These are phyloP conservation scores for Xylaria sp. DNA, from an alignment of 495 filamentous ascomycete species.

Conservation along the genomic window DNA sequence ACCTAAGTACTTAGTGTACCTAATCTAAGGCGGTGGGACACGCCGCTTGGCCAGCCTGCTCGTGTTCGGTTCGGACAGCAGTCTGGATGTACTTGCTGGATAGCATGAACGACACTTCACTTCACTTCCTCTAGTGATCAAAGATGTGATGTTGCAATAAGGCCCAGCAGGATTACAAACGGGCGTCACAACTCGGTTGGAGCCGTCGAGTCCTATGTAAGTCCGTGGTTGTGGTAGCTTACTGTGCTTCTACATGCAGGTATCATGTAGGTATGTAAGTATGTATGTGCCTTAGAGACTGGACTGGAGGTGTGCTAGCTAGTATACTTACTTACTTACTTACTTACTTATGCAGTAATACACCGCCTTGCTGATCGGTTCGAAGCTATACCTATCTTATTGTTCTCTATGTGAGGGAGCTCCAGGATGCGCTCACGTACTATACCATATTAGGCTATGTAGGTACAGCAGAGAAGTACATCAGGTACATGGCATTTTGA, in stretches of 20 bases:
- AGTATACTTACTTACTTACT: too few relatives aligned
- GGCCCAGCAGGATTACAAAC: background rate
- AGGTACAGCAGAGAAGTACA: too few relatives aligned
- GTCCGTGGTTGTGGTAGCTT: constrained; percentile 1
- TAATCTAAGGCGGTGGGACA: background rate
- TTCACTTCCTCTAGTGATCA: background rate
- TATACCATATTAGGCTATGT: background rate
- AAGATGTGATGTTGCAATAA: background rate
- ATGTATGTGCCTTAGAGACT: background rate
- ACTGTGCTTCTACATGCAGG: constrained; percentile 3
- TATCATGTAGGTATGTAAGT: background rate
- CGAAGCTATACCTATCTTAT: constrained; percentile 10
- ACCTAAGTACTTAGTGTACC: background rate
- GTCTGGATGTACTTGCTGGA: background rate
- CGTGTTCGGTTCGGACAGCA: too few relatives aligned
- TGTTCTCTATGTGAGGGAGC: background rate
- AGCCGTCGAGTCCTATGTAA: background rate
- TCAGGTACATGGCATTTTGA: too few relatives aligned
- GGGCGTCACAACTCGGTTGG: background rate
- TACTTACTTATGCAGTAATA: too few relatives aligned
- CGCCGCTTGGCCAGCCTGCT: background rate
- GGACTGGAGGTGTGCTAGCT: background rate
- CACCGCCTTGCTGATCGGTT: constrained; percentile 15
- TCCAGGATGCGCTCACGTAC: background rate
- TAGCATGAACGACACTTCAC: too few relatives aligned